phyloP scores from a whole-genome alignment of 75 land plant species.

The Pinus tabuliformis region DNA sequence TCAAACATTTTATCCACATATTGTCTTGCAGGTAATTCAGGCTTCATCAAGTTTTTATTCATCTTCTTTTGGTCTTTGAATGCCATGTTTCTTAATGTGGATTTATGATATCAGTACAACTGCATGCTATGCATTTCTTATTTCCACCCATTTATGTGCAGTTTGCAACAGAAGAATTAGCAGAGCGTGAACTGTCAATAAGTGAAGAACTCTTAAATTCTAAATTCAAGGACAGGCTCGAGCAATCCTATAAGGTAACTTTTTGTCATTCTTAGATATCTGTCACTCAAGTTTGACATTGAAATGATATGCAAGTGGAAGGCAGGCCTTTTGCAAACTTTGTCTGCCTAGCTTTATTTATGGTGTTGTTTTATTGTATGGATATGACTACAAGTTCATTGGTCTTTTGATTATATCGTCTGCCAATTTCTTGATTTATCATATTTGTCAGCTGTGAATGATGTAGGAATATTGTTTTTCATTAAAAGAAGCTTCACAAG shows the following conservation, averaged over 20 bases:
- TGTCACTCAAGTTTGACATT: too few relatives aligned
- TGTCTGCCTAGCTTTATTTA: too few relatives aligned
- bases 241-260: constrained; percentile 71
- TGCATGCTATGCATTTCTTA: not conserved
- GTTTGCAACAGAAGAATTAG: constrained; percentile 83
- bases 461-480: too few relatives aligned
- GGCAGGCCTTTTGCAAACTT: too few relatives aligned
- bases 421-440: too few relatives aligned
- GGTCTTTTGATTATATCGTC: too few relatives aligned
- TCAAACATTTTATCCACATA: constrained; percentile 89
- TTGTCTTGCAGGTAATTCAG: constrained; percentile 77
- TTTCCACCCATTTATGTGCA: constrained; percentile 14
- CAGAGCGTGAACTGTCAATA: constrained; percentile 62
- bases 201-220: constrained; percentile 73
- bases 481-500: too few relatives aligned
- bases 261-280: not conserved
- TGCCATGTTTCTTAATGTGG: not conserved
- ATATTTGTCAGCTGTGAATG: too few relatives aligned
- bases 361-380: too few relatives aligned
- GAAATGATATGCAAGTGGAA: too few relatives aligned
- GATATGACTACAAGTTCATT: too few relatives aligned
- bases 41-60: not conserved
- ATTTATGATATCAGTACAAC: not conserved
- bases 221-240: constrained; percentile 85
- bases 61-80: not conserved